phyloP scores from a whole-genome alignment of 352 stramenopile genomes.

The Globisporangium barbulae region DNA sequence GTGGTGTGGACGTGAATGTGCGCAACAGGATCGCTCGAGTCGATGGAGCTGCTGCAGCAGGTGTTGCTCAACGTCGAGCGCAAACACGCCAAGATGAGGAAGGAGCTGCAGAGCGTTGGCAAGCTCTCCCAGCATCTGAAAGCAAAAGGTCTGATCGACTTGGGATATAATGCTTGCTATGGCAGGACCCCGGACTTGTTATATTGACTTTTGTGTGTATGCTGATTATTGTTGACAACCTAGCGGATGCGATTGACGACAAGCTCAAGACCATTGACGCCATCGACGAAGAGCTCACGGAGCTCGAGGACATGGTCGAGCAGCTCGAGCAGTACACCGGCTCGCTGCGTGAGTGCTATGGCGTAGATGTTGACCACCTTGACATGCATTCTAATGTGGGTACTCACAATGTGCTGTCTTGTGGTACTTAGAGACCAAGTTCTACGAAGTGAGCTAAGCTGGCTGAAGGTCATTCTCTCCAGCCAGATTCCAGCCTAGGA shows the following conservation, averaged over 20 bases:
- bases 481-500: neutral
- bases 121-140: constrained; percentile 70
- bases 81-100: constrained; percentile 66
- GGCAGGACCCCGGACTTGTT: neutral
- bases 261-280: constrained; percentile 80
- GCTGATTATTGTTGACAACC: neutral
- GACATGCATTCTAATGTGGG: too few relatives aligned
- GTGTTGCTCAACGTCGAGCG: constrained; percentile 54
- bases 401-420: neutral
- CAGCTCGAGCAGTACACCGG: constrained; percentile 78
- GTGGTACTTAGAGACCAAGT: constrained; percentile 57
- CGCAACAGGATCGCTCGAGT: constrained; percentile 60
- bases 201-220: neutral
- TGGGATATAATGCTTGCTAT: neutral
- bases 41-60: constrained; percentile 65
- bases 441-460: constrained; percentile 50
- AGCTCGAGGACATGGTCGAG: constrained; percentile 88
- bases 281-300: constrained; percentile 80
- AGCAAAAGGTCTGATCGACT: constrained; percentile 44
- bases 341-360: constrained; percentile 49
- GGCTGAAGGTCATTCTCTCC: neutral
- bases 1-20: neutral
- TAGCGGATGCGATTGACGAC: constrained; percentile 56
- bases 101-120: constrained; percentile 51
- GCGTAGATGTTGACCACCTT: neutral